Percentiles rank a stretch among this genome's conserved stretches.
Conservation (phyloP, 768 basidiomycete genomes). For the Termitomyces bulborhizus region DNA sequence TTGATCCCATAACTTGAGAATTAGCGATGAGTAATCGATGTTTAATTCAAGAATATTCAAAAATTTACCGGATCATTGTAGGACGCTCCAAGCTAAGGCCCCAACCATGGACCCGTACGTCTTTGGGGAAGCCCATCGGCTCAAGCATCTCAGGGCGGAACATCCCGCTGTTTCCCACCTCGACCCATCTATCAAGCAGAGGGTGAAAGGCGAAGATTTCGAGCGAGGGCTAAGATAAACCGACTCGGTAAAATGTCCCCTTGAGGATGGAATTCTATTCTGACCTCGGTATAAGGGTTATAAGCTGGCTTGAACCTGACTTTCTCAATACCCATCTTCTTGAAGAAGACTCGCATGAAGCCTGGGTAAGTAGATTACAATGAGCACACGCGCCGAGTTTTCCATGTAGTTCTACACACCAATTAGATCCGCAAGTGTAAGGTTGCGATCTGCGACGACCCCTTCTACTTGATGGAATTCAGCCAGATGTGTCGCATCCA, state of each 20-base stretch:
- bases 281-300: slow-evolving; percentile 94
- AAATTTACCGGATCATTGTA: slow-evolving; percentile 88
- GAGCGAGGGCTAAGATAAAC: slow-evolving; percentile 66
- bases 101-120: slow-evolving; percentile 96
- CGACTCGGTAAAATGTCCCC: neutral
- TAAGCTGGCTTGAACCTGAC: slow-evolving; percentile 98
- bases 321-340: slow-evolving; percentile 92
- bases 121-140: slow-evolving; percentile 97
- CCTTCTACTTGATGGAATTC: slow-evolving; percentile 99
- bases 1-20: slow-evolving; percentile 87
- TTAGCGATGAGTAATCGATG: neutral
- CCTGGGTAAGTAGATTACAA: slow-evolving; percentile 42
- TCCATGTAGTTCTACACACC: slow-evolving; percentile 39
- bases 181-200: slow-evolving; percentile 89
- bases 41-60: neutral
- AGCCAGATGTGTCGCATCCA: slow-evolving; percentile 96
- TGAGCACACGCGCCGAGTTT: neutral
- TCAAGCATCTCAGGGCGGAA: slow-evolving; percentile 99
- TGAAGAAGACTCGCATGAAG: slow-evolving; percentile 98
- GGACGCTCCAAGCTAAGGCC: slow-evolving; percentile 92
- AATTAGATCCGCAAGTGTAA: slow-evolving; percentile 93
- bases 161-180: slow-evolving; percentile 98
- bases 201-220: slow-evolving; percentile 99
- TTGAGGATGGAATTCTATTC: neutral
- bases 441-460: slow-evolving; percentile 88